These are phyloP conservation scores for Chlamydomonas sp. DNA, from an alignment of 139 green algal genomes.

Conservation along the genomic window DNA sequence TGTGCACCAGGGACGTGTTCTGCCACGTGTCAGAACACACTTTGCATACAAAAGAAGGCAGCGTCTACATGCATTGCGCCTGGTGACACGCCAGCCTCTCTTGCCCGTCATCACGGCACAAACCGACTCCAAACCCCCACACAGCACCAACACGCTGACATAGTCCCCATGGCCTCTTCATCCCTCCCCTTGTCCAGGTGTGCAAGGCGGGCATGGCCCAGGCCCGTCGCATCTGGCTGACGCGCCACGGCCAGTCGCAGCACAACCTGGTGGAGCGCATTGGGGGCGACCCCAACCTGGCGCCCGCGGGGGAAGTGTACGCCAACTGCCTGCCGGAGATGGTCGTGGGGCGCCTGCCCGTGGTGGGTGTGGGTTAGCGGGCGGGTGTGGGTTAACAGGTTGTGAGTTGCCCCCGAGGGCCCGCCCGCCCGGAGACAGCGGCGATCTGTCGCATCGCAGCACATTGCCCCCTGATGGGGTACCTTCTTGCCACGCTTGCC, in stretches of 20 bases:
- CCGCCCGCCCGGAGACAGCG: no score
- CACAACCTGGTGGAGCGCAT: constrained; percentile 81
- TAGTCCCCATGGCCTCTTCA: neutral
- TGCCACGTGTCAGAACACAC: no score
- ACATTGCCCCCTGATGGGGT: no score
- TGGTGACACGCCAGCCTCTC: no score
- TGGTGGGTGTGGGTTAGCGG: constrained; percentile 11
- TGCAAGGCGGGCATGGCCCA: constrained; percentile 84
- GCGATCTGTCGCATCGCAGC: no score
- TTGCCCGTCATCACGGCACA: no score
- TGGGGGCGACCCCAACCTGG: constrained; percentile 81
- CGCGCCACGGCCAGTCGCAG: constrained; percentile 82
- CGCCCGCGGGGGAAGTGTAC: constrained; percentile 76
- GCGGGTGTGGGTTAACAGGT: neutral
- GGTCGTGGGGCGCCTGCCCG: constrained; percentile 68
- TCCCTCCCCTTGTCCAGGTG: constrained; percentile 58
- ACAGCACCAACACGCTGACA: neutral
- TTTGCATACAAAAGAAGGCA: no score
- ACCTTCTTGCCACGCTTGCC: no score
- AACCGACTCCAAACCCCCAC: neutral
- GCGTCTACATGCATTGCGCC: no score
- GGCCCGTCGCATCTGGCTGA: constrained; percentile 91
- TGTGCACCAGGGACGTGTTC: no score
- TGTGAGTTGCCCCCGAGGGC: no score
- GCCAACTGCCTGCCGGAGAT: constrained; percentile 76